Evolutionary conservation across 1,139 yeast genomes (phyloP).

Genomic region (Zhuliangozyma blackwelliae): DNA sequence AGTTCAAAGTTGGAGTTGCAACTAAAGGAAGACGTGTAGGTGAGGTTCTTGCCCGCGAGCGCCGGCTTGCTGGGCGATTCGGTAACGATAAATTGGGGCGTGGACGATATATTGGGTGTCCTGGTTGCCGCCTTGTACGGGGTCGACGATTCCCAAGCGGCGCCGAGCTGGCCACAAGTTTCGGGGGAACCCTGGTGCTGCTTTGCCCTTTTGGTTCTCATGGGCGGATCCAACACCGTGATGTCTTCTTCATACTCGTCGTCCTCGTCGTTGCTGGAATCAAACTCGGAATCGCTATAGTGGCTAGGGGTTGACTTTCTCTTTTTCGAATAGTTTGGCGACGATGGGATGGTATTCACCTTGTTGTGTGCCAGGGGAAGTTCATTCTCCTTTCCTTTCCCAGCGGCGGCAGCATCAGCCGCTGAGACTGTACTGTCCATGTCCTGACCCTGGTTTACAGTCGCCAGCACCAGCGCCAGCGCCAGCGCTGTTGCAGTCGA

Average conservation of each 20-base stretch:
- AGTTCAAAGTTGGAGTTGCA: conserved; percentile 61
- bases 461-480: no score
- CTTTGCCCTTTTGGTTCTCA: no score
- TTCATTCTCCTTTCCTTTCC: neutral
- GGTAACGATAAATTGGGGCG: conserved; percentile 25
- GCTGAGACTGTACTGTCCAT: no score
- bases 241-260: conserved; percentile 10
- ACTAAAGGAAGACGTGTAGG: conserved; percentile 59
- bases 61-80: conserved; percentile 40
- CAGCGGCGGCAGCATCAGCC: no score
- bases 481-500: no score
- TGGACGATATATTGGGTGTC: conserved; percentile 11
- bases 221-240: conserved; percentile 12
- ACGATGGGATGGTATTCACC: conserved; percentile 25
- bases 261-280: conserved; percentile 15
- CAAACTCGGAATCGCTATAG: conserved; percentile 3
- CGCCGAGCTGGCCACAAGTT: no score
- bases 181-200: no score
- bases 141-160: no score
- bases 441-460: no score
- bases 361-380: conserved; percentile 12
- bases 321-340: conserved; percentile 31
- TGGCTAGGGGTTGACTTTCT: conserved; percentile 3
- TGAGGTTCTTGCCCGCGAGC: conserved; percentile 41
- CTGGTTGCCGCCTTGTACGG: no score